A percentile compares a stretch with the other conserved stretches of the same genome.
These are phyloP conservation scores for Balamuthia mandrillaris DNA, from an alignment of 208 protist genomes.

Conservation along the genomic window DNA sequence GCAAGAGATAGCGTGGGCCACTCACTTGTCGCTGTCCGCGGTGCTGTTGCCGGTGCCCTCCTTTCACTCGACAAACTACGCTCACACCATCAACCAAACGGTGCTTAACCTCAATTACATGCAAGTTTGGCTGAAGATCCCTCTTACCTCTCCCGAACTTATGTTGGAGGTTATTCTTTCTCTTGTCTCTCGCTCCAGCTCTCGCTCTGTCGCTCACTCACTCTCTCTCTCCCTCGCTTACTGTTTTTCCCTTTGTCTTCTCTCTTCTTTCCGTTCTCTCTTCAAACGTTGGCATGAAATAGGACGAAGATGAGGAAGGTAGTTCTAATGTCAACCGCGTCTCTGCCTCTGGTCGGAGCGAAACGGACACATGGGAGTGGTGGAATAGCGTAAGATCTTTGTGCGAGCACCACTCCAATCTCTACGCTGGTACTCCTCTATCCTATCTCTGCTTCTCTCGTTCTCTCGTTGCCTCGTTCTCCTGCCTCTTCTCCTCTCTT, in stretches of 20 bases:
- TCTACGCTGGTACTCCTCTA: constrained; percentile 49
- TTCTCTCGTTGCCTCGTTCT: neutral
- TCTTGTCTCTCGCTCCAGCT: neutral
- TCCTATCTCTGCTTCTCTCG: neutral
- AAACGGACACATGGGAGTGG: constrained; percentile 62
- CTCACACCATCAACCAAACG: constrained; percentile 59
- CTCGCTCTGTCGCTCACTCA: too few relatives aligned
- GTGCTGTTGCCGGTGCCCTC: constrained; percentile 68
- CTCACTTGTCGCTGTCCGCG: constrained; percentile 70
- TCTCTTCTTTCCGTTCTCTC: too few relatives aligned
- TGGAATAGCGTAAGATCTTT: constrained; percentile 74
- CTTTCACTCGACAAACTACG: constrained; percentile 50
- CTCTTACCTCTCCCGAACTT: constrained; percentile 27
- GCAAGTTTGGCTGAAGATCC: constrained; percentile 61
- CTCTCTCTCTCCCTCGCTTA: too few relatives aligned
- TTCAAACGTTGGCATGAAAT: too few relatives aligned
- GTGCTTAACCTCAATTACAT: constrained; percentile 10
- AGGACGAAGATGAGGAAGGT: constrained; percentile 25
- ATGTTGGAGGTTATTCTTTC: neutral
- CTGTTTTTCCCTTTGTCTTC: too few relatives aligned
- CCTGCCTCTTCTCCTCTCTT: neutral
- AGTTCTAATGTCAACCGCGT: neutral
- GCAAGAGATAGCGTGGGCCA: constrained; percentile 71
- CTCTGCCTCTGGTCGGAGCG: too few relatives aligned
- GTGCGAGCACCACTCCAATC: constrained; percentile 65